phyloP scores from a whole-genome alignment of 495 filamentous ascomycete species.

The Xylaria scruposa region DNA sequence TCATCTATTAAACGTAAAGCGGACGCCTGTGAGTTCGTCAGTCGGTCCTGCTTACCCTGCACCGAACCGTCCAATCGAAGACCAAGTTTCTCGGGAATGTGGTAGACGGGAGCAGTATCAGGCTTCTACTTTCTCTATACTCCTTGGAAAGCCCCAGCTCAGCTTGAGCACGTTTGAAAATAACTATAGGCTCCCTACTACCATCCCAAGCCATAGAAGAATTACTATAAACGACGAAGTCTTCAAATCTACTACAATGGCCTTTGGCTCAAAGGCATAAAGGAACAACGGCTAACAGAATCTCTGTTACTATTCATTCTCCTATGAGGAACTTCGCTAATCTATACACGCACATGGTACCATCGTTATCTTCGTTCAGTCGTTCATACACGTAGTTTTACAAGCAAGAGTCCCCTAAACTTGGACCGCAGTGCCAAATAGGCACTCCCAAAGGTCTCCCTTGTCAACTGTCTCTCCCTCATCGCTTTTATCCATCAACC shows the following conservation, averaged over 20 bases:
- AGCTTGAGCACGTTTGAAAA: too few species aligned
- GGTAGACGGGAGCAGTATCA: too few species aligned
- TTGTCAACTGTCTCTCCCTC: conserved; percentile 80
- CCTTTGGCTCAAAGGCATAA: not conserved
- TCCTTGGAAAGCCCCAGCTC: too few species aligned
- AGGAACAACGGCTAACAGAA: not conserved
- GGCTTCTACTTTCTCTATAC: too few species aligned
- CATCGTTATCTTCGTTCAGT: conserved; percentile 2
- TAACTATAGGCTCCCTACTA: too few species aligned
- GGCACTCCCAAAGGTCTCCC: conserved; percentile 86
- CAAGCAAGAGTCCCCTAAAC: not conserved
- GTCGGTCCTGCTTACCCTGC: too few species aligned
- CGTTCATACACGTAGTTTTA: conserved; percentile 9
- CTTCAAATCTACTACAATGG: not conserved
- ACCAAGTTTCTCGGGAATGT: too few species aligned
- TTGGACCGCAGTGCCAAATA: conserved; percentile 66
- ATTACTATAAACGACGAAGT: not conserved
- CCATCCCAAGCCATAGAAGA: not conserved
- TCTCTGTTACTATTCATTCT: not conserved
- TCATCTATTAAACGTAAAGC: too few species aligned
- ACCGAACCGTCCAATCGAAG: too few species aligned
- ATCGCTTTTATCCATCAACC: conserved; percentile 72
- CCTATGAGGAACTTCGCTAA: not conserved
- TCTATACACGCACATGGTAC: not conserved
- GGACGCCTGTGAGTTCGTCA: too few species aligned